Evolutionary conservation across 352 stramenopile species (phyloP).

Genomic region (Phytophthora pistaciae): DNA sequence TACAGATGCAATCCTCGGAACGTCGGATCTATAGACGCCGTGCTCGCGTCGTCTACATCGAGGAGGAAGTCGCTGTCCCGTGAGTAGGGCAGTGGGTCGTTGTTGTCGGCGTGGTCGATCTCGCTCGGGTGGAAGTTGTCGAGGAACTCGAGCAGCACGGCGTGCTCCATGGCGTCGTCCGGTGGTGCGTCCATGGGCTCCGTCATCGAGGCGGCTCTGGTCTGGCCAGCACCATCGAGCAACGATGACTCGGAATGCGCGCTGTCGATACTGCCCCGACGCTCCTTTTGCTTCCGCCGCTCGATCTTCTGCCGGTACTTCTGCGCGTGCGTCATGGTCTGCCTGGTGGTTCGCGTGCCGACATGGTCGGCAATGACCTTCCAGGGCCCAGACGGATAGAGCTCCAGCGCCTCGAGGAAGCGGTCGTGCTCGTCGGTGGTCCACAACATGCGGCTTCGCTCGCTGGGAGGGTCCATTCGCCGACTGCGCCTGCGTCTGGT

Average conservation of each 20-base stretch:
- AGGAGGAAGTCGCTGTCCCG: constrained; percentile 13
- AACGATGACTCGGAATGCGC: constrained; percentile 9
- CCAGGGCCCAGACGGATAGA: constrained; percentile 39
- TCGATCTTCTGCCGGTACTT: constrained; percentile 51
- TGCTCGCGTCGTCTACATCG: not conserved
- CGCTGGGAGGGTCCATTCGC: constrained; percentile 19
- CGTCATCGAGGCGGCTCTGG: constrained; percentile 8
- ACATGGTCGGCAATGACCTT: constrained; percentile 40
- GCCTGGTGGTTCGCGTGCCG: constrained; percentile 33
- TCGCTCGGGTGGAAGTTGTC: constrained; percentile 32
- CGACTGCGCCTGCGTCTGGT: constrained; percentile 22
- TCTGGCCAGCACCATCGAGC: constrained; percentile 1
- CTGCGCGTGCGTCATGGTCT: constrained; percentile 51
- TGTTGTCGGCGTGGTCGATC: constrained; percentile 19
- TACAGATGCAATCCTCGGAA: not conserved
- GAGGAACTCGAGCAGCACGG: constrained; percentile 31
- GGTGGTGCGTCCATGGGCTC: constrained; percentile 2
- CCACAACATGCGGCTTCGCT: constrained; percentile 35
- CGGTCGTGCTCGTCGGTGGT: constrained; percentile 45
- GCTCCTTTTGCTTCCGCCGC: constrained; percentile 11
- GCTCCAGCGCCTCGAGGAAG: constrained; percentile 44
- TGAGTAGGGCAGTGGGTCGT: constrained; percentile 20
- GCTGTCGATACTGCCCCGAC: constrained; percentile 11
- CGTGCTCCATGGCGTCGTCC: constrained; percentile 20
- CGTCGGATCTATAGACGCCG: not conserved